Evolutionary conservation across 2,329 filamentous ascomycete species (phyloP), one percentile per base, ranked within the genome.

Genomic region (Neofusicoccum kwambonambiense): DNA sequence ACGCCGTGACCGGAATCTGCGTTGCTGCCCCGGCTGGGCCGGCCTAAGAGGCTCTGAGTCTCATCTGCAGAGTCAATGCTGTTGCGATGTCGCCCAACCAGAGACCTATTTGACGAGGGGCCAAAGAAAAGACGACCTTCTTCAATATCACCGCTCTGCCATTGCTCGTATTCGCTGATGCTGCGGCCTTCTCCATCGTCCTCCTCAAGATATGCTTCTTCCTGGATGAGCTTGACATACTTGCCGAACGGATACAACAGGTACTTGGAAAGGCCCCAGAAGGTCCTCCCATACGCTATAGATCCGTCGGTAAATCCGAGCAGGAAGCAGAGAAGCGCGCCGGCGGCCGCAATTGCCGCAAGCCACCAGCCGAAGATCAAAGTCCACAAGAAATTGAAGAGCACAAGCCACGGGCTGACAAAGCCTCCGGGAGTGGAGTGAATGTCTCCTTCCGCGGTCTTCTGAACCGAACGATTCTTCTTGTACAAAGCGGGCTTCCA

Each of bases 401-500:
- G 81, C 61, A 95, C 84, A 47, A 99, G 82, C 87, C 93, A 93
- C 66, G 80, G 87, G 78, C 88, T 94, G 68, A 98, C 94, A 70
- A 88, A 89, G 17, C 92, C 91, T 22, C 95, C 95, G 0, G 95
- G 95, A 1, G 92, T 89, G 3, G 94, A 98, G 80, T 99, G 95
- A 66, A 99, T 98, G 76, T 99, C 95, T 13, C 91, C 93, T 79
- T 98, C 94, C 5, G 95, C 95, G 52, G 89, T 96, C 78, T 96
- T 95, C 76, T 98, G 93, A 42, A 99, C 96, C 0, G 95, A 99
- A 64, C 95, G 89, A 71, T 90, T 89, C 78, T 99, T 99, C 80
- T 99, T 99, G 85, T 99, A 99, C 68, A 99, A 78, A 1, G 95
- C 96, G 49, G 95, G 95, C 78, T 99, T 99, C 95, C 95, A 99